Evolutionary conservation across 1,139 yeast species (phyloP).

Genomic region (Protomyces pachydermus): DNA sequence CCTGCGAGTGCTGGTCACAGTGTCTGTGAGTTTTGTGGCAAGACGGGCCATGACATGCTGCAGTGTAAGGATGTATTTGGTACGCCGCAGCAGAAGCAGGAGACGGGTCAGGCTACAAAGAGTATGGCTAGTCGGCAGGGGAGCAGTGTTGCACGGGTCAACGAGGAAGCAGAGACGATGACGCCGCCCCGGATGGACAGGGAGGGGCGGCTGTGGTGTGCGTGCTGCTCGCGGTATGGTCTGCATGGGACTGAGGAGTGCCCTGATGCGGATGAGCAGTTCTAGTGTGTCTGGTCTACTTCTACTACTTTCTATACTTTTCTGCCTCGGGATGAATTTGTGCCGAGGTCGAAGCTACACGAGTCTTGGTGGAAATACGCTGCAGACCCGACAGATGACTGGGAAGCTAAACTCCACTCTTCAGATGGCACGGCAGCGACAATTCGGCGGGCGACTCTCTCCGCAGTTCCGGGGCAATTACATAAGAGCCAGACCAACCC

Average conservation of each 20-base stretch:
- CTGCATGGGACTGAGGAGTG: not conserved
- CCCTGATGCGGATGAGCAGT: not conserved
- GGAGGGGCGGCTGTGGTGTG: not conserved
- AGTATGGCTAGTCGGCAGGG: too few relatives aligned
- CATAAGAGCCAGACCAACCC: not conserved
- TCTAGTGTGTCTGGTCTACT: not conserved
- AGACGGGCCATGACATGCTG: constrained; percentile 17
- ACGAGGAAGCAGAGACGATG: not conserved
- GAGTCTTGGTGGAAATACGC: too few relatives aligned
- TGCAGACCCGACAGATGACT: too few relatives aligned
- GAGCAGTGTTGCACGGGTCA: too few relatives aligned
- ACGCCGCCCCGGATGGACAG: not conserved
- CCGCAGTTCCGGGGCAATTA: not conserved
- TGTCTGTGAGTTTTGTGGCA: constrained; percentile 15
- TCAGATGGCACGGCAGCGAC: not conserved
- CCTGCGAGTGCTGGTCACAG: constrained; percentile 2
- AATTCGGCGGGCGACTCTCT: not conserved
- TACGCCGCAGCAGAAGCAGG: not conserved
- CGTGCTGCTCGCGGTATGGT: not conserved
- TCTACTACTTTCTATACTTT: too few relatives aligned
- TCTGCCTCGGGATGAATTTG: not conserved
- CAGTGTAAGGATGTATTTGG: constrained; percentile 18
- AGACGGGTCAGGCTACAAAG: too few relatives aligned
- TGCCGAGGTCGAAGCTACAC: too few relatives aligned
- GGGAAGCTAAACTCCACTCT: too few relatives aligned